phyloP scores from a whole-genome alignment of 1,139 yeast genomes.

The Suhomyces bribrorum region DNA sequence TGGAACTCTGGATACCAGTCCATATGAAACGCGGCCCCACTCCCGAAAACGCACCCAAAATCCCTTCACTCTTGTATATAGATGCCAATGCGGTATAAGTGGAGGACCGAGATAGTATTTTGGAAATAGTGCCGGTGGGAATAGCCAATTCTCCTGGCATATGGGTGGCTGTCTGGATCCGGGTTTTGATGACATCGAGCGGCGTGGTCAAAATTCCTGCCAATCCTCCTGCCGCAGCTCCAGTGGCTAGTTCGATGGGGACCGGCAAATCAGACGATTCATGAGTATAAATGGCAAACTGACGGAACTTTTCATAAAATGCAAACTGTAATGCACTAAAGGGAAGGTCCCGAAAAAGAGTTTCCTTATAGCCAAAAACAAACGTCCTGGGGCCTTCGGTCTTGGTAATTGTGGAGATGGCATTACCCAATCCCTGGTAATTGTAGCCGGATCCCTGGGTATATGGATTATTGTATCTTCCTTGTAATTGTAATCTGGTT shows the following conservation, averaged over 20 bases:
- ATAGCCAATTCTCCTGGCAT: slow-evolving; percentile 1
- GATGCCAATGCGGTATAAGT: slow-evolving; percentile 63
- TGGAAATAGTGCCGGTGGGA: slow-evolving; percentile 1
- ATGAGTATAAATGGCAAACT: slow-evolving; percentile 52
- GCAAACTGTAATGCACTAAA: slow-evolving; percentile 96
- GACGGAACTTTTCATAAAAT: slow-evolving; percentile 83
- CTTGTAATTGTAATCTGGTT: slow-evolving; percentile 90
- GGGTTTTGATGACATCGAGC: slow-evolving; percentile 88
- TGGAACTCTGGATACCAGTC: slow-evolving; percentile 95
- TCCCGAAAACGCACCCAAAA: slow-evolving; percentile 81
- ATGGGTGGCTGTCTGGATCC: slow-evolving; percentile 69
- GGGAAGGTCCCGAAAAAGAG: slow-evolving; percentile 87
- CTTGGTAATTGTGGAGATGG: slow-evolving; percentile 60
- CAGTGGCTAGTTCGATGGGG: slow-evolving; percentile 69
- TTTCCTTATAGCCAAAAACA: slow-evolving; percentile 91
- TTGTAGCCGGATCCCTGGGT: slow-evolving; percentile 81
- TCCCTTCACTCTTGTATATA: slow-evolving; percentile 74
- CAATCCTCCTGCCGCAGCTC: slow-evolving; percentile 95
- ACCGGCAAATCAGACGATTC: slow-evolving; percentile 53
- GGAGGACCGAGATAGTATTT: slow-evolving; percentile 46
- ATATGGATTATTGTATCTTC: slow-evolving; percentile 75
- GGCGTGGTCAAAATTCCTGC: slow-evolving; percentile 87
- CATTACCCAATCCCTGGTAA: slow-evolving; percentile 70
- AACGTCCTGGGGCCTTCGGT: slow-evolving; percentile 76
- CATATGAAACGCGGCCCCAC: slow-evolving; percentile 96